These are phyloP conservation scores for Fusarium lyarnte DNA, from an alignment of 2,329 filamentous ascomycete species.

Conservation along the genomic window DNA sequence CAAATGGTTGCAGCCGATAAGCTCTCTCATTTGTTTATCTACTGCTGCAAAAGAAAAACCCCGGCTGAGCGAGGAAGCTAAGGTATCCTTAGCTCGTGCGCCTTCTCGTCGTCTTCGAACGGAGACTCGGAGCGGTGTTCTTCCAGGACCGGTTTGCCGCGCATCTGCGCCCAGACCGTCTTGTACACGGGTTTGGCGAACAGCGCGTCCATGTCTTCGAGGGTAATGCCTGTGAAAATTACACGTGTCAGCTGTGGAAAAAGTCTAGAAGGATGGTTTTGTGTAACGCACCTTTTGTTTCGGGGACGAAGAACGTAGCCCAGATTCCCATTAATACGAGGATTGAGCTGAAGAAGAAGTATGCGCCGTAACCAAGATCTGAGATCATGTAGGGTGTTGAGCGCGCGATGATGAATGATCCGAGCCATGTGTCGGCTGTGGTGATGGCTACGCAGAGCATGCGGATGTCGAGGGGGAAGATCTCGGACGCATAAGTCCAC, in stretches of 20 bases:
- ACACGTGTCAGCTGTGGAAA: constrained; percentile 4
- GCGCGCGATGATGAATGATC: constrained; percentile 53
- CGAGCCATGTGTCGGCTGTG: constrained; percentile 51
- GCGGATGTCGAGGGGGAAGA: constrained; percentile 54
- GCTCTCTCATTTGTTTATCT: constrained; percentile 10
- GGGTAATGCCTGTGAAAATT: constrained; percentile 47
- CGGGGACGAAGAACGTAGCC: constrained; percentile 60
- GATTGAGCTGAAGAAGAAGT: constrained; percentile 62
- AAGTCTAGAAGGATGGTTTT: background rate
- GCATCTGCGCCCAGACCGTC: constrained; percentile 46
- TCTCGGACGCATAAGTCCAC: constrained; percentile 58
- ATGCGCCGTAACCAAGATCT: constrained; percentile 58
- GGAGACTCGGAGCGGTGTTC: constrained; percentile 35
- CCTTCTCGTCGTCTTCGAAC: constrained; percentile 32
- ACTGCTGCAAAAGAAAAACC: constrained; percentile 15
- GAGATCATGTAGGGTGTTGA: constrained; percentile 55
- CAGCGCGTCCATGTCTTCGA: constrained; percentile 58
- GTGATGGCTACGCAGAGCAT: constrained; percentile 50
- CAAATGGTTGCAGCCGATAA: constrained; percentile 21
- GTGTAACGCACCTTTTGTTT: constrained; percentile 56
- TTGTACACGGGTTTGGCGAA: constrained; percentile 46
- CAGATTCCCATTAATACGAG: constrained; percentile 57
- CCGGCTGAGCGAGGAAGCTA: constrained; percentile 4
- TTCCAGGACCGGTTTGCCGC: constrained; percentile 28
- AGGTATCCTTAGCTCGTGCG: constrained; percentile 36